phyloP scores from a whole-genome alignment of 192 early-diverging fungal species.

The Obelidium mucronatum region DNA sequence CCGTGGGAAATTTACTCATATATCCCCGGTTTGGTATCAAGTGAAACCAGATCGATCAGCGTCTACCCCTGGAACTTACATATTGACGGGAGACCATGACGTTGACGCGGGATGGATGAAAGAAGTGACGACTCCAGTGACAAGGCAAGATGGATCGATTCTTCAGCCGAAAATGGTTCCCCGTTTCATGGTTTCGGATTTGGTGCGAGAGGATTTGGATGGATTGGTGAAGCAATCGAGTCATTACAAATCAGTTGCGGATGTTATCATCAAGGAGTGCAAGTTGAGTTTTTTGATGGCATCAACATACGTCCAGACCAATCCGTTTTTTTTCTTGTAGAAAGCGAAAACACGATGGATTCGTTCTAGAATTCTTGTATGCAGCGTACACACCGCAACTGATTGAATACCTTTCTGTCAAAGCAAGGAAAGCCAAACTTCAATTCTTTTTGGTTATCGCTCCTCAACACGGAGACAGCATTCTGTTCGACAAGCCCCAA shows the following conservation, averaged over 20 bases:
- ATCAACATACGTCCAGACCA: neutral
- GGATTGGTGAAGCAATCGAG: neutral
- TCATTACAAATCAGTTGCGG: neutral
- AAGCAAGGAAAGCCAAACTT: constrained; percentile 3
- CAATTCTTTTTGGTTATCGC: constrained; percentile 34
- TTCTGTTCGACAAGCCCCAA: constrained; percentile 11
- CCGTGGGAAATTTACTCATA: constrained; percentile 41
- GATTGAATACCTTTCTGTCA: neutral
- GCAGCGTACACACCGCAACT: constrained; percentile 24
- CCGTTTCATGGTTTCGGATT: constrained; percentile 21
- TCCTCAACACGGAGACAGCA: neutral
- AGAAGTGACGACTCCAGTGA: constrained; percentile 30
- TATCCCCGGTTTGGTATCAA: constrained; percentile 41
- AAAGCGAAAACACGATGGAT: constrained; percentile 30
- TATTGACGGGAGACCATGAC: constrained; percentile 32
- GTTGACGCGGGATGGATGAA: constrained; percentile 39
- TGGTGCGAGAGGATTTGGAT: constrained; percentile 20
- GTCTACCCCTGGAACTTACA: neutral
- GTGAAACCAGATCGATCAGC: constrained; percentile 10
- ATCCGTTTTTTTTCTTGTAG: constrained; percentile 14
- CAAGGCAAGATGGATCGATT: neutral
- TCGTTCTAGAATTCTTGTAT: constrained; percentile 34
- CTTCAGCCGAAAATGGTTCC: constrained; percentile 33
- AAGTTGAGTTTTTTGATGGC: neutral
- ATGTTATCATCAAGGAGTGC: constrained; percentile 28